A percentile compares a stretch with the other conserved stretches of the same genome.
Evolutionary conservation across 805 yeast genomes (phyloP).

Genomic region (Yamadazyma ubonensis): DNA sequence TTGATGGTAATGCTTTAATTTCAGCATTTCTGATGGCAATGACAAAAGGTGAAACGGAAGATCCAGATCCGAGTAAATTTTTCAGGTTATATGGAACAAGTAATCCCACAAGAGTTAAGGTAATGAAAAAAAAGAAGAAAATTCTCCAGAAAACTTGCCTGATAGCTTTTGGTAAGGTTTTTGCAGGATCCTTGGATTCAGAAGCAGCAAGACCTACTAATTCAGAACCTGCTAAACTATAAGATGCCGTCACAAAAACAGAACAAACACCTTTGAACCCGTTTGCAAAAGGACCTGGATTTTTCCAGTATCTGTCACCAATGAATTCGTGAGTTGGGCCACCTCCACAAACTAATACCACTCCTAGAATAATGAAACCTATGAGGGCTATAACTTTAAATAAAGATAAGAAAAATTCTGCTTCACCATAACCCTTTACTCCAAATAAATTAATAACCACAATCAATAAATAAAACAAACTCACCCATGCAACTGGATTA

Average conservation of each 20-base stretch:
- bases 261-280: conserved; percentile 41
- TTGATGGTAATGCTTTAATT: conserved; percentile 63
- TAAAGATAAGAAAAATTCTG: conserved; percentile 32
- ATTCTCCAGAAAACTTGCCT: conserved; percentile 46
- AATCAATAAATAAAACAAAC: conserved; percentile 31
- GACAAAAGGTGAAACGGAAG: conserved; percentile 73
- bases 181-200: conserved; percentile 40
- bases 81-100: conserved; percentile 52
- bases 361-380: conserved; percentile 37
- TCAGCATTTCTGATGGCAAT: conserved; percentile 65
- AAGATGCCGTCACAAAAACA: conserved; percentile 38
- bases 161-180: conserved; percentile 41
- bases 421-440: conserved; percentile 39
- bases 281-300: conserved; percentile 34
- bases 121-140: conserved; percentile 36
- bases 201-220: conserved; percentile 40
- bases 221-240: conserved; percentile 38
- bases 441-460: conserved; percentile 33
- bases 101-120: conserved; percentile 35
- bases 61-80: conserved; percentile 42
- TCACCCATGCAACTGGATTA: conserved; percentile 41
- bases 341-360: conserved; percentile 38
- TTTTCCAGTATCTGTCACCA: conserved; percentile 32
- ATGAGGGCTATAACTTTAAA: conserved; percentile 35
- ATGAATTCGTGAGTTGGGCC: conserved; percentile 38